Conservation (phyloP, 2,329 filamentous ascomycete species). For the Neopestalotiopsis clavispora region DNA sequence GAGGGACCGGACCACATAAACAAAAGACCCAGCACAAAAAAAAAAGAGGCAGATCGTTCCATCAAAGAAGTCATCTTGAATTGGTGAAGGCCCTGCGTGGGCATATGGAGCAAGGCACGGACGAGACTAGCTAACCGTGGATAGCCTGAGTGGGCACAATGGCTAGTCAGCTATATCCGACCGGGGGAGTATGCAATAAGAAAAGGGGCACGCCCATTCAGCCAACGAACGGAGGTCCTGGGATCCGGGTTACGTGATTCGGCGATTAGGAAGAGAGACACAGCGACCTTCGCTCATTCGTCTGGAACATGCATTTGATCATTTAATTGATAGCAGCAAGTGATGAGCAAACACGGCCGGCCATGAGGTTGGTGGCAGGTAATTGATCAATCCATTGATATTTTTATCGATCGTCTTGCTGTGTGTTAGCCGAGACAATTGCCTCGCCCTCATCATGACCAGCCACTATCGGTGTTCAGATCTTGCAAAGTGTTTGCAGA, state of each 20-base stretch:
- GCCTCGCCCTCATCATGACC: background rate
- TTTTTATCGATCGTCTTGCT: background rate
- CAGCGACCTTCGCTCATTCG: background rate
- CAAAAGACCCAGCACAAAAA: background rate
- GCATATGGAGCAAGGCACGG: background rate
- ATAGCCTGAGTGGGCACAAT: background rate
- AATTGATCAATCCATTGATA: background rate
- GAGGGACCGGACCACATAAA: background rate
- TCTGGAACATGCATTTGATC: background rate
- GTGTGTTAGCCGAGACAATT: background rate
- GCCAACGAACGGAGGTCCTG: background rate
- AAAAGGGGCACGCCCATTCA: background rate
- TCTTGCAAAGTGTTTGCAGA: background rate
- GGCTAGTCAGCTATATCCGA: slow-evolving; percentile 1
- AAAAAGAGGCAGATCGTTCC: background rate
- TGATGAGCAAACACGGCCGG: background rate
- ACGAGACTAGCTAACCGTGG: background rate
- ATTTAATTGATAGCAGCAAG: background rate
- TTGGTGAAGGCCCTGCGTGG: background rate
- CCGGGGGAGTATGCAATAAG: background rate
- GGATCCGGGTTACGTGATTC: background rate
- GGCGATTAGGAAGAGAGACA: background rate
- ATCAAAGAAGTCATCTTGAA: background rate
- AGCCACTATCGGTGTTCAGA: background rate
- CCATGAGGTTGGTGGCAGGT: background rate